Percentiles rank a stretch among this genome's conserved stretches.
phyloP scores from a whole-genome alignment of 2,329 filamentous ascomycete genomes.

The Dothideomycetidae sp. region DNA sequence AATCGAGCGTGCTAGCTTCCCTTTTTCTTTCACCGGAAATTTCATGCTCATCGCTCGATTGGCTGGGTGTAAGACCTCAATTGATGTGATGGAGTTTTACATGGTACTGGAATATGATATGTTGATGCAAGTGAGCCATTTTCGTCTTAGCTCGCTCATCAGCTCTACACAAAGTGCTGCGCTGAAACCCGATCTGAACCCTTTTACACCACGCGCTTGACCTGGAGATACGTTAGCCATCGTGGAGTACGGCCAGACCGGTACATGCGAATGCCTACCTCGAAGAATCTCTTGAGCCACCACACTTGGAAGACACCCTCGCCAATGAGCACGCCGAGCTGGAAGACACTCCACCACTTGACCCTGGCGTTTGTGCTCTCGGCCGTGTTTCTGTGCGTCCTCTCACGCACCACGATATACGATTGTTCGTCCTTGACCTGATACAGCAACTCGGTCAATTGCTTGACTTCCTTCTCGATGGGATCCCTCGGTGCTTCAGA shows the following conservation, averaged over 20 bases:
- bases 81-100: too few species aligned
- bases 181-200: too few species aligned
- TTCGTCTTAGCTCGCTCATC: too few species aligned
- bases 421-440: conserved; percentile 97
- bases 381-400: conserved; percentile 93
- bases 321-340: conserved; percentile 73
- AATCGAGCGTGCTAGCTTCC: too few species aligned
- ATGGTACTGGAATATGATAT: too few species aligned
- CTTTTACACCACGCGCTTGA: conserved; percentile 27
- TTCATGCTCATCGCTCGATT: too few species aligned
- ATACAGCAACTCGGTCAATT: conserved; percentile 68
- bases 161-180: too few species aligned
- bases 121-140: too few species aligned
- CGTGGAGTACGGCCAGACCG: conserved; percentile 16
- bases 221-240: conserved; percentile 17
- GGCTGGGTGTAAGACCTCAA: too few species aligned
- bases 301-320: conserved; percentile 97
- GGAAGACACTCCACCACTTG: conserved; percentile 99
- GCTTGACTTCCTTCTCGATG: conserved; percentile 76
- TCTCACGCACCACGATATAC: conserved; percentile 90
- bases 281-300: conserved; percentile 98
- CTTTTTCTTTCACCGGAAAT: too few species aligned
- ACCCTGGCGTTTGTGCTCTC: conserved; percentile 95
- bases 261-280: conserved; percentile 39
- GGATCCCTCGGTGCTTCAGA: conserved; percentile 72